Evolutionary conservation across 1,284 basidiomycete species (phyloP), one percentile per base, ranked within the genome.

Genomic region (Neonothopanus nambi): DNA sequence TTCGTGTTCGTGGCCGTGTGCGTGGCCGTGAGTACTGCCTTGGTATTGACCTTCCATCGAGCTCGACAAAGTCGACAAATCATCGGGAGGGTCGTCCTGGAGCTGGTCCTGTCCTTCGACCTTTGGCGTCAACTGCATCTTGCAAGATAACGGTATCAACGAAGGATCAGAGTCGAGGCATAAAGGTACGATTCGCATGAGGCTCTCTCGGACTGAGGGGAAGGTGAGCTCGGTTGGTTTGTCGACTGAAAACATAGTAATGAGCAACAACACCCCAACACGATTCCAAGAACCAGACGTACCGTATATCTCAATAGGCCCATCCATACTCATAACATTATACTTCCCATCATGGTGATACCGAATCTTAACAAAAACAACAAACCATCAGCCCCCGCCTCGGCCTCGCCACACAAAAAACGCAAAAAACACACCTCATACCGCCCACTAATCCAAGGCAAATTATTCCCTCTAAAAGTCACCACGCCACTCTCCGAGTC

Each of bases 321-420:
- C 85, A 51, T 89, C 85, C 45, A 88, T 70, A 51, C 86, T 84
- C 80, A 99, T 90, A 53, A 99, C 96, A 67, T 95, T 97, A 73
- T 99, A 93, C 70, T 96, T 98, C 44, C 93, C 92, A 67, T 93
- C 91, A 63, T 95, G 93, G 67, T 96, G 93, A 65, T 92, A 92
- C 2, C 89, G 84, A 56, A 88, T 73, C 87, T 89, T 58, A 9
- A 51, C 26, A 33, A 17, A 13, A 5, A 43, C 11, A 18, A 51
- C 51, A 26, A 64, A 55, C 53, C 51, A 56, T 28, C 20, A 35
- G 30, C 9, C 9, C 8, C 9, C 30, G 9, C 30, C 9, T 33
- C 21, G 9, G 41, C 40, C n/a, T n/a, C n/a, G n/a, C n/a, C 35
- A n/a, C 17, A 41, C n/a, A 18, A 37, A 26, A 24, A 17, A n/a